These are phyloP conservation scores for Thielaviopsis punctulata DNA, from an alignment of 2,329 filamentous ascomycete species.

Conservation along the genomic window DNA sequence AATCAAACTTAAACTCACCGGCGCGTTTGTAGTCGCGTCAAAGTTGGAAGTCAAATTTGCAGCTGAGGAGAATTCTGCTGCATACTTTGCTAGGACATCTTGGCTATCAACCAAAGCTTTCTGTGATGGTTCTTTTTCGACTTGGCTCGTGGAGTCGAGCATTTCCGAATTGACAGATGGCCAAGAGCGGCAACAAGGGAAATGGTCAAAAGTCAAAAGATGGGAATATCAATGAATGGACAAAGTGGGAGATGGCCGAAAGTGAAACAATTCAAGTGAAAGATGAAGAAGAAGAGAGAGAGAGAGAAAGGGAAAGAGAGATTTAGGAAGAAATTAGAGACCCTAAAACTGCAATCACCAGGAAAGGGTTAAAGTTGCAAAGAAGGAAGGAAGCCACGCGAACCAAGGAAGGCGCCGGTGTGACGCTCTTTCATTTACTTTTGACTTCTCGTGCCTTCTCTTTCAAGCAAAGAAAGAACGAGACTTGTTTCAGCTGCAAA, in stretches of 20 bases:
- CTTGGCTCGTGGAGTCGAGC: not conserved
- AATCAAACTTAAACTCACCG: not conserved
- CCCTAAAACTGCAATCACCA: not conserved
- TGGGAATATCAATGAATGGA: not conserved
- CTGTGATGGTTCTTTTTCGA: not conserved
- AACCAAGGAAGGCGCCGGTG: not conserved
- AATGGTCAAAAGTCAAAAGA: not conserved
- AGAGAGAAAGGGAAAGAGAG: not conserved
- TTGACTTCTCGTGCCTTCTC: not conserved
- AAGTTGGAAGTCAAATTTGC: not conserved
- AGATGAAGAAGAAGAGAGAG: not conserved
- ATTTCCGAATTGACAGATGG: too few relatives aligned
- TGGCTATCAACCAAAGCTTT: conserved; percentile 4
- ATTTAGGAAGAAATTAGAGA: not conserved
- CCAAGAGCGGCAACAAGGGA: too few relatives aligned
- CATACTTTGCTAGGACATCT: conserved; percentile 7
- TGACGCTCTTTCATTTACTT: not conserved
- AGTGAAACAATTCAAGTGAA: too few relatives aligned
- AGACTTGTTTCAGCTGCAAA: not conserved
- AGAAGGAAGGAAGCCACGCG: not conserved
- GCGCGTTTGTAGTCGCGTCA: not conserved
- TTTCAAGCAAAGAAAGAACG: not conserved
- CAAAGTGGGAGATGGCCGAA: too few relatives aligned
- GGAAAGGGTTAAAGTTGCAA: not conserved
- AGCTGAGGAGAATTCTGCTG: conserved; percentile 7